Evolutionary conservation across 2,329 filamentous ascomycete species (phyloP), one percentile per base, ranked within the genome.

Genomic region (Mariannaea elegans): DNA sequence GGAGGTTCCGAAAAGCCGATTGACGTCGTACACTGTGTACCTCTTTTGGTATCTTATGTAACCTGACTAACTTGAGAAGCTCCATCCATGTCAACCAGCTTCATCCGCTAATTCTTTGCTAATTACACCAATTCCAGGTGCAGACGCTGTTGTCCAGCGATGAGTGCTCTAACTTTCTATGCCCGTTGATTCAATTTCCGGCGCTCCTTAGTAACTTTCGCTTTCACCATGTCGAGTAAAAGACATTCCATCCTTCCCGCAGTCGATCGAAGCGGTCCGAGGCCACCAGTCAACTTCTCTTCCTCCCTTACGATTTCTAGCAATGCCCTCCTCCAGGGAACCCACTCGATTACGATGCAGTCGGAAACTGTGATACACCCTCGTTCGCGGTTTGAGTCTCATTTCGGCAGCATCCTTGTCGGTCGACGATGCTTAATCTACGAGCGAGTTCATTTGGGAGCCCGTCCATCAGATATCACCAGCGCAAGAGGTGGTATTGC

Each of bases 361-460:
- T 84, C 91, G 21, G 89, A 93, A 71, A 89, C 87, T 3, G 86
- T 97, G 7, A 79, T 99, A n/a, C 94, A 98, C 71, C 94, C 95
- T 1, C 91, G 94, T 47, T 87, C 89, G 14, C 88, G 89, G 62
- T 84, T 97, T 56, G 91, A 93, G 70, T 90, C 94, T 8, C 87
- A 88, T 57, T 83, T 90, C 50, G 93, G 93, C 4, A 89, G 93
- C 41, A 88, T 98, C 66, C 88, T 88, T 24, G 86, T 97, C 60
- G 93, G 94, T 23, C 88, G 92, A 59, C 88, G 90, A 51, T 95
- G 91, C 69, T 90, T 97, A 44, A 83, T 98, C 41, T 87, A 90
- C 67, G 95, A 98, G 77, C 80, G 87, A 57, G 77, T 83, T 8
- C 78, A 81, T 19, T 73, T 91, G 14, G 87, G 87, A 14, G 82